These are phyloP conservation scores for Lachancea quebecensis DNA, from an alignment of 805 yeast genomes.

Conservation along the genomic window DNA sequence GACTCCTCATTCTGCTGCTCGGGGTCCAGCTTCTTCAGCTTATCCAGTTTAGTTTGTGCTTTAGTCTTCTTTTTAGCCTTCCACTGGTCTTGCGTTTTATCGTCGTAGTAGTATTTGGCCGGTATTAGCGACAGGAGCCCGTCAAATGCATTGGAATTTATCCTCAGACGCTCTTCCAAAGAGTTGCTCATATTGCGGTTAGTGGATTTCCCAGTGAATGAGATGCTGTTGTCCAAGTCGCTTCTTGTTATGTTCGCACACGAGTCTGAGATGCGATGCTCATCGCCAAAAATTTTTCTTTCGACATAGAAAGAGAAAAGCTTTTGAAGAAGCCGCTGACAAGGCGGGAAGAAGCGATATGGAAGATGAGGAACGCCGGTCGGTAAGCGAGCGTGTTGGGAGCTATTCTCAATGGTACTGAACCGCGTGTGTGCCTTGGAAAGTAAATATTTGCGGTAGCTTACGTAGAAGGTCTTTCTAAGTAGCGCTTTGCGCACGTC, in stretches of 20 bases:
- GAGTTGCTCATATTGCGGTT: constrained; percentile 44
- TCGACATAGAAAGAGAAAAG: not conserved
- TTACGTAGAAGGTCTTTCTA: too few relatives aligned
- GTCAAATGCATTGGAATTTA: constrained; percentile 76
- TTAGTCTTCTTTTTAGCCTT: constrained; percentile 70
- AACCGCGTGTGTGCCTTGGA: too few relatives aligned
- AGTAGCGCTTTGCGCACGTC: too few relatives aligned
- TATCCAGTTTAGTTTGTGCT: constrained; percentile 52
- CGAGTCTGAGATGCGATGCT: constrained; percentile 3
- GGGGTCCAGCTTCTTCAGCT: constrained; percentile 73
- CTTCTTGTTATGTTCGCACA: not conserved
- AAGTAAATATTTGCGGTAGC: too few relatives aligned
- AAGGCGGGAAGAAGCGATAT: constrained; percentile 1
- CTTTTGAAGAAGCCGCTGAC: constrained; percentile 1
- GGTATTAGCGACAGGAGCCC: constrained; percentile 88
- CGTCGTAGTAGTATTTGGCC: constrained; percentile 90
- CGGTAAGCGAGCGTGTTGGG: too few relatives aligned
- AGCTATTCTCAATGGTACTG: too few relatives aligned
- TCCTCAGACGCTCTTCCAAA: constrained; percentile 68
- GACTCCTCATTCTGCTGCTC: constrained; percentile 41
- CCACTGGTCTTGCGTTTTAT: constrained; percentile 87
- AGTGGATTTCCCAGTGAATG: not conserved
- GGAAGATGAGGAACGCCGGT: not conserved
- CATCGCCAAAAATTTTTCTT: constrained; percentile 11
- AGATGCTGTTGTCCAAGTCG: not conserved